Percentiles rank a stretch among this genome's conserved stretches.
phyloP scores from a whole-genome alignment of 2,329 filamentous ascomycete species.

The Domatiomyces catenatus region DNA sequence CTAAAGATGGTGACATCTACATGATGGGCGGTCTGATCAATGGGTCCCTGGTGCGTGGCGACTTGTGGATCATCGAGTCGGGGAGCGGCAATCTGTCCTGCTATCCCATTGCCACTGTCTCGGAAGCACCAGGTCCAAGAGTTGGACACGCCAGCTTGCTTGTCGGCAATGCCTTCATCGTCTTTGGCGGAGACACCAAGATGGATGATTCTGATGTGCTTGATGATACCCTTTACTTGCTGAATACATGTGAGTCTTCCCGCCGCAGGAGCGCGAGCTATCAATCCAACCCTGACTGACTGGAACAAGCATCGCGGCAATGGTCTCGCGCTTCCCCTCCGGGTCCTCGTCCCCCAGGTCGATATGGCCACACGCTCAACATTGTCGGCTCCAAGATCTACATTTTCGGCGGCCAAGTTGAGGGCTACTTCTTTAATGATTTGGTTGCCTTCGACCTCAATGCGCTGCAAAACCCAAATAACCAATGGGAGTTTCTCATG shows the following conservation, averaged over 20 bases:
- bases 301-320: constrained; percentile 66
- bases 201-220: constrained; percentile 81
- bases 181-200: constrained; percentile 97
- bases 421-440: constrained; percentile 97
- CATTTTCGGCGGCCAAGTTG: constrained; percentile 93
- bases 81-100: constrained; percentile 68
- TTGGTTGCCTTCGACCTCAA: constrained; percentile 91
- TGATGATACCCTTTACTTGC: constrained; percentile 86
- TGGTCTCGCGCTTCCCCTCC: constrained; percentile 90
- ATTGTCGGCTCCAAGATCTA: constrained; percentile 95
- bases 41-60: constrained; percentile 87
- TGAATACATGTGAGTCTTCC: constrained; percentile 76
- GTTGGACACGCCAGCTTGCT: constrained; percentile 88
- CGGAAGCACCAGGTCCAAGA: constrained; percentile 84
- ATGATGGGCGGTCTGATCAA: constrained; percentile 95
- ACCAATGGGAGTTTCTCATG: constrained; percentile 88
- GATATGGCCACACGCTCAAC: constrained; percentile 92
- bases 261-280: not conserved
- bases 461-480: constrained; percentile 75
- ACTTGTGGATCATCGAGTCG: constrained; percentile 94
- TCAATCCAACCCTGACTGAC: not conserved
- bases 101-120: constrained; percentile 78
- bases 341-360: constrained; percentile 68
- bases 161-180: constrained; percentile 96
- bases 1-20: constrained; percentile 94